Evolutionary conservation across 1,139 yeast species (phyloP).

Genomic region (Yarrowia galli): DNA sequence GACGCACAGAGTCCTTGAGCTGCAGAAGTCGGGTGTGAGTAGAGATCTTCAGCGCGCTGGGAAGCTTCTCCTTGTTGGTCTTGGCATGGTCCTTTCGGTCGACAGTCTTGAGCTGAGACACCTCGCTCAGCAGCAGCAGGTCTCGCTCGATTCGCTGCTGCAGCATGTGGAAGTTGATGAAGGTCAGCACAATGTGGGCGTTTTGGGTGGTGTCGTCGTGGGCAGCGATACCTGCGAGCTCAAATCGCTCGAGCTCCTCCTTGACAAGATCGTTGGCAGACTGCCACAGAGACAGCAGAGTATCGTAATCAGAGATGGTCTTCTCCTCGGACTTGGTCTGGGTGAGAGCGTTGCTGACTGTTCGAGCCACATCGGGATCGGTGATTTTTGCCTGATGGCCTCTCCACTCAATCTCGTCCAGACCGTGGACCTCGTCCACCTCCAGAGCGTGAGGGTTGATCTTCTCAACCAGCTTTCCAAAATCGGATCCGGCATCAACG

Average conservation of each 20-base stretch:
- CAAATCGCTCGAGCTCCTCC: constrained; percentile 57
- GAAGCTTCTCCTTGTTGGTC: constrained; percentile 49
- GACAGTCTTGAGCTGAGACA: constrained; percentile 50
- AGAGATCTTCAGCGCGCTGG: constrained; percentile 41
- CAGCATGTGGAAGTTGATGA: constrained; percentile 70
- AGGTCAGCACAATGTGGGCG: constrained; percentile 77
- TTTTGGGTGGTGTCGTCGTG: constrained; percentile 65
- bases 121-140: constrained; percentile 52
- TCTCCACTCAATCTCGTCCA: constrained; percentile 69
- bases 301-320: constrained; percentile 55
- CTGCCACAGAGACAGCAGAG: constrained; percentile 61
- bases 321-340: constrained; percentile 46
- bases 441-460: constrained; percentile 43
- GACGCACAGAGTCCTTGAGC: constrained; percentile 56
- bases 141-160: constrained; percentile 79
- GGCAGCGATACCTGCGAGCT: constrained; percentile 53
- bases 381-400: constrained; percentile 70
- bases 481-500: constrained; percentile 31
- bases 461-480: constrained; percentile 5
- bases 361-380: constrained; percentile 76
- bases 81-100: constrained; percentile 43
- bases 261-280: constrained; percentile 62
- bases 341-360: constrained; percentile 52
- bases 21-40: constrained; percentile 33
- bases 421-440: constrained; percentile 44